Conservation (phyloP, 2,329 filamentous ascomycete species). For the Cytospora chrysosperma region DNA sequence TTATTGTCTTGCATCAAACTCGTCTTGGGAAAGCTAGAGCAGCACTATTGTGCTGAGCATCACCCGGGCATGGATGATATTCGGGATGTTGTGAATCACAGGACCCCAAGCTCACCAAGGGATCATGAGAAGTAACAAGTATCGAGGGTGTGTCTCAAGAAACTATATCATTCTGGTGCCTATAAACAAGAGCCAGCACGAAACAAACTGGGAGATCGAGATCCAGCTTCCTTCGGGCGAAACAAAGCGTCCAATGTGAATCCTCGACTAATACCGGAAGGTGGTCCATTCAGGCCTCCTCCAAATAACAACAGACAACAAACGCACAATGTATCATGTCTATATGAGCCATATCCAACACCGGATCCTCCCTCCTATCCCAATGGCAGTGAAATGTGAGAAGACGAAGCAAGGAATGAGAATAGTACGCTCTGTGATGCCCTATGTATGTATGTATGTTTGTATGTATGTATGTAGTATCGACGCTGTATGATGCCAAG, state of each 20-base stretch:
- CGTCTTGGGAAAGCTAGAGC: not conserved
- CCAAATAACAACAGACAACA: not conserved
- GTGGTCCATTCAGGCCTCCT: not conserved
- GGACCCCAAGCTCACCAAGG: too few relatives aligned
- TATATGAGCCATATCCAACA: not conserved
- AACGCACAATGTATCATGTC: not conserved
- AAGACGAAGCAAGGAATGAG: not conserved
- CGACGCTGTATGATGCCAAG: not conserved
- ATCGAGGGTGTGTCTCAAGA: conserved; percentile 1
- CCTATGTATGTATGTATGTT: not conserved
- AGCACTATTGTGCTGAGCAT: not conserved
- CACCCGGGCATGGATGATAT: too few relatives aligned
- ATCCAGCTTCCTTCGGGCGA: conserved; percentile 10
- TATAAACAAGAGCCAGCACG: conserved; percentile 6
- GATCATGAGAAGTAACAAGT: not conserved
- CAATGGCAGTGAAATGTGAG: not conserved
- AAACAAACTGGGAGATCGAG: not conserved
- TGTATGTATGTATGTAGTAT: not conserved
- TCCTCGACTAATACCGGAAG: not conserved
- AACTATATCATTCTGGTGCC: conserved; percentile 10
- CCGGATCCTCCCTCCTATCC: not conserved
- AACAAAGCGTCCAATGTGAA: not conserved
- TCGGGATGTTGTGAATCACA: too few relatives aligned
- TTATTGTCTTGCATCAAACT: not conserved
- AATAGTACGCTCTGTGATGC: not conserved